Conservation (phyloP, 2,329 filamentous ascomycete genomes). For the Sclerotinia nivalis region DNA sequence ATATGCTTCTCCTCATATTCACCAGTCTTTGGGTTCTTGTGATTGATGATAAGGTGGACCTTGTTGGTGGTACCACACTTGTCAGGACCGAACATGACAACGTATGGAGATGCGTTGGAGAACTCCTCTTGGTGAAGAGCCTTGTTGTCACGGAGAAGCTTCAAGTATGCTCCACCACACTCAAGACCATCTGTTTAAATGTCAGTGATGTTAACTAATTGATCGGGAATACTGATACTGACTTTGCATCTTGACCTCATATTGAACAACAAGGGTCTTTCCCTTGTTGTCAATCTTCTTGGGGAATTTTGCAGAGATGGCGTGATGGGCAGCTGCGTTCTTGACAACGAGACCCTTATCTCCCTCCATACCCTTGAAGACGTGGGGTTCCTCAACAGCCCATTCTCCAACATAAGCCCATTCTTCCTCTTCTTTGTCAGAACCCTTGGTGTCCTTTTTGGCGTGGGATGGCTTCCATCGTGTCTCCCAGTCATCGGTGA, state of each 20-base stretch:
- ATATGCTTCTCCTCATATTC: slow-evolving; percentile 99
- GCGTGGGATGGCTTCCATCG: slow-evolving; percentile 94
- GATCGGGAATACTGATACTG: slow-evolving; percentile 47
- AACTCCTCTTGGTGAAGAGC: slow-evolving; percentile 97
- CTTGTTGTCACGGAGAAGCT: slow-evolving; percentile 97
- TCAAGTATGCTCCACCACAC: slow-evolving; percentile 98
- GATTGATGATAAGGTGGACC: slow-evolving; percentile 98
- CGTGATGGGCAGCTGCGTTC: slow-evolving; percentile 96
- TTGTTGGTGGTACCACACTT: slow-evolving; percentile 99
- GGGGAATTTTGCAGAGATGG: slow-evolving; percentile 98
- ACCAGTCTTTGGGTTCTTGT: slow-evolving; percentile 99
- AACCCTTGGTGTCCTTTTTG: slow-evolving; percentile 82
- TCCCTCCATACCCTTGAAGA: slow-evolving; percentile 88
- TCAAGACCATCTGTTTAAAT: slow-evolving; percentile 75
- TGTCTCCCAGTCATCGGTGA: slow-evolving; percentile 92
- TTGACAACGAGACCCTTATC: slow-evolving; percentile 98
- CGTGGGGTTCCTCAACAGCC: slow-evolving; percentile 89
- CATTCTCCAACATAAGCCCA: slow-evolving; percentile 98
- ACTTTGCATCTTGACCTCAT: slow-evolving; percentile 99
- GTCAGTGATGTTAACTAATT: slow-evolving; percentile 39
- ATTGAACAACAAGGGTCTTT: slow-evolving; percentile 96
- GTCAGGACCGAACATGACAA: slow-evolving; percentile 99
- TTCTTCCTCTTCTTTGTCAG: slow-evolving; percentile 70
- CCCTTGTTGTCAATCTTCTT: slow-evolving; percentile 96
- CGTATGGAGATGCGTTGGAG: slow-evolving; percentile 93